These are phyloP conservation scores for Penicillium macrosclerotiorum DNA, from an alignment of 495 filamentous ascomycete species.

Conservation along the genomic window DNA sequence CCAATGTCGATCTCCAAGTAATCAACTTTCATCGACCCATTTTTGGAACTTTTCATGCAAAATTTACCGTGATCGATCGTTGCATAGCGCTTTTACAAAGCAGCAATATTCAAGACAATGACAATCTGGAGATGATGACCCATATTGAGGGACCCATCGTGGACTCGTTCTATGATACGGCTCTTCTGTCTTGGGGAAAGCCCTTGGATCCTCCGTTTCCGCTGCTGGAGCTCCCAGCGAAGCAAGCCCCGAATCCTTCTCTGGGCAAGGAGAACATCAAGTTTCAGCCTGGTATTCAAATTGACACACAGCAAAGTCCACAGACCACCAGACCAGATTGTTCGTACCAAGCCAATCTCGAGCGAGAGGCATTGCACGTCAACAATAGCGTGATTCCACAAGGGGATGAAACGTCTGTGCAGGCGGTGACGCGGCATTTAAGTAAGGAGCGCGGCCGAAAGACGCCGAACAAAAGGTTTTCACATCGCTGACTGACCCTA, in stretches of 20 bases:
- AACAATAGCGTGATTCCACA: conserved; percentile 52
- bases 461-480: no score
- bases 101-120: conserved; percentile 77
- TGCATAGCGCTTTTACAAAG: conserved; percentile 65
- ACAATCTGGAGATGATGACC: conserved; percentile 78
- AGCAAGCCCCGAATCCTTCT: conserved; percentile 28
- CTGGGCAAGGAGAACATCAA: background rate
- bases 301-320: no score
- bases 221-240: conserved; percentile 50
- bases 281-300: conserved; percentile 14
- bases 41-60: conserved; percentile 74
- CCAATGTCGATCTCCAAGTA: conserved; percentile 68
- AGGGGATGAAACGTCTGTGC: conserved; percentile 47
- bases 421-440: conserved; percentile 60
- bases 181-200: conserved; percentile 69
- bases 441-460: conserved; percentile 49
- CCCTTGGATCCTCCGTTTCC: conserved; percentile 61
- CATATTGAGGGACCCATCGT: conserved; percentile 75
- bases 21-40: conserved; percentile 72
- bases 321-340: no score
- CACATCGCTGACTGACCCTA: conserved; percentile 13
- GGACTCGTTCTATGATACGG: conserved; percentile 70
- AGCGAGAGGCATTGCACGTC: conserved; percentile 56
- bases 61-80: conserved; percentile 74
- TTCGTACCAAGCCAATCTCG: conserved; percentile 49